phyloP scores from a whole-genome alignment of 495 filamentous ascomycete genomes.

The Echria macrotheca region DNA sequence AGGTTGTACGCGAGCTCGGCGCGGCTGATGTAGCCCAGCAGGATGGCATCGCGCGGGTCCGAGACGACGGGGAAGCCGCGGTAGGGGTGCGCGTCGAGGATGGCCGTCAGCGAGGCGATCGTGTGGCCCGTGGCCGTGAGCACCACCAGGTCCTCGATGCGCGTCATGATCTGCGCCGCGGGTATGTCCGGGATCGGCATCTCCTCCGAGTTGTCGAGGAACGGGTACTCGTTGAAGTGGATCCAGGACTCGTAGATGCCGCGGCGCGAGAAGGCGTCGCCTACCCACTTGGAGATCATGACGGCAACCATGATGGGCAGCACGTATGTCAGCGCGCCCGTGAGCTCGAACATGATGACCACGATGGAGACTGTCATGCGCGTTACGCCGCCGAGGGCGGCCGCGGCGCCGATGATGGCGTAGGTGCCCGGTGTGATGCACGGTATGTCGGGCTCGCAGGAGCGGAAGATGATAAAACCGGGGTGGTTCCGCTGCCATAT shows the following conservation, averaged over 20 bases:
- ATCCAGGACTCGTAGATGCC: constrained; percentile 99
- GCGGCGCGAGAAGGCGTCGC: constrained; percentile 87
- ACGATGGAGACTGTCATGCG: constrained; percentile 96
- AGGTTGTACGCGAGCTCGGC: constrained; percentile 83
- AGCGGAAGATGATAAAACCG: constrained; percentile 65
- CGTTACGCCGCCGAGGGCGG: constrained; percentile 91
- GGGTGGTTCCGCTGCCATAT: constrained; percentile 82
- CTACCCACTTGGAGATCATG: constrained; percentile 97
- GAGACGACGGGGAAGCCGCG: constrained; percentile 90
- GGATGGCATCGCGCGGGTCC: constrained; percentile 63
- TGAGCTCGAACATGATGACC: constrained; percentile 99
- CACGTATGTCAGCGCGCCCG: constrained; percentile 91
- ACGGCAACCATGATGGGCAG: constrained; percentile 99
- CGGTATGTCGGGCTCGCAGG: constrained; percentile 80
- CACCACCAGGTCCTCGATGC: constrained; percentile 81
- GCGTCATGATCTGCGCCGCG: constrained; percentile 82
- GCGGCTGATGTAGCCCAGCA: constrained; percentile 91
- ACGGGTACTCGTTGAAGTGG: constrained; percentile 91
- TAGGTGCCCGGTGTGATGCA: constrained; percentile 95
- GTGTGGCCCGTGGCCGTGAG: constrained; percentile 85
- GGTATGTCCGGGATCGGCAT: constrained; percentile 74
- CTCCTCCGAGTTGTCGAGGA: constrained; percentile 90
- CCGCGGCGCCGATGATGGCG: constrained; percentile 95
- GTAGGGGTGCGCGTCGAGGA: constrained; percentile 69
- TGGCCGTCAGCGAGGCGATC: constrained; percentile 61